Evolutionary conservation across 345 rosid species (phyloP).

Genomic region (Syzygium aromaticum): DNA sequence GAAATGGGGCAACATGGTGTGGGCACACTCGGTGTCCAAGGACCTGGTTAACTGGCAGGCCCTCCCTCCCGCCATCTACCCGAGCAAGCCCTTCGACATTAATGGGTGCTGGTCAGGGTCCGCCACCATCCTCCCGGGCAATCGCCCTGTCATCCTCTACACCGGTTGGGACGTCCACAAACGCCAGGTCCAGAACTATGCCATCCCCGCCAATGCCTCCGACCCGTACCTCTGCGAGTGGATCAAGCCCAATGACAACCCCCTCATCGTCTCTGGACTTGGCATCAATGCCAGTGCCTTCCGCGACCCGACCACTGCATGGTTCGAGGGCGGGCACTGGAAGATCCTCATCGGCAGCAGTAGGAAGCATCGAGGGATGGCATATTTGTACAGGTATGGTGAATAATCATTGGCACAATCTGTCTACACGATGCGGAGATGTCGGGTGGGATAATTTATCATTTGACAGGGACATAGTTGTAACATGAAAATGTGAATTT

Average conservation of each 20-base stretch:
- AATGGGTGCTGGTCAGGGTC: constrained; percentile 92
- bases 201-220: constrained; percentile 50
- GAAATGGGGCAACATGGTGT: constrained; percentile 85
- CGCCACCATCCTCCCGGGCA: constrained; percentile 48
- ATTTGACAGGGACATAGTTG: no score
- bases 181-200: constrained; percentile 65
- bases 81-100: constrained; percentile 56
- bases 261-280: constrained; percentile 28
- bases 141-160: constrained; percentile 57
- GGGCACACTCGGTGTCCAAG: constrained; percentile 90
- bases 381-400: constrained; percentile 25
- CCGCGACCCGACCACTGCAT: constrained; percentile 91
- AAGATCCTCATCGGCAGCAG: constrained; percentile 41
- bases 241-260: constrained; percentile 79
- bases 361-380: constrained; percentile 46
- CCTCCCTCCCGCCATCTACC: constrained; percentile 57
- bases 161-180: constrained; percentile 45
- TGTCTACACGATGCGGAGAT: no score
- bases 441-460: no score
- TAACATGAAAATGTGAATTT: no score
- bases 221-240: constrained; percentile 73
- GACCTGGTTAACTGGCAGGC: constrained; percentile 74
- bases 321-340: constrained; percentile 62
- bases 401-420: no score
- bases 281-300: constrained; percentile 54